phyloP scores from a whole-genome alignment of 768 basidiomycete genomes.

The Panellus pusillus region DNA sequence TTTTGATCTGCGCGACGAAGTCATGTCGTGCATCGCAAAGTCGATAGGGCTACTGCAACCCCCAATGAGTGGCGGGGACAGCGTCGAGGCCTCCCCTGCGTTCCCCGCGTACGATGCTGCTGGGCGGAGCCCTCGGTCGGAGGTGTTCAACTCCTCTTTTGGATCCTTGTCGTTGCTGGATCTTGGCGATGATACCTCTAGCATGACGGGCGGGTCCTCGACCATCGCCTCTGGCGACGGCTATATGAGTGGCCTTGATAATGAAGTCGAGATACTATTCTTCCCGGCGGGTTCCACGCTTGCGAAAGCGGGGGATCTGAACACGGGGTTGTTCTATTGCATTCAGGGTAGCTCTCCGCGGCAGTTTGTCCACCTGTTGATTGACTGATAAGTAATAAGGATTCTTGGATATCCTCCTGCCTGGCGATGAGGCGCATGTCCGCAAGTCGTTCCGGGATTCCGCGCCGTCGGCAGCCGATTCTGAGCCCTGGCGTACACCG shows the following conservation, averaged over 20 bases:
- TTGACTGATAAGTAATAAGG: conserved; percentile 56
- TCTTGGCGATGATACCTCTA: conserved; percentile 67
- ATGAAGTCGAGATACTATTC: conserved; percentile 94
- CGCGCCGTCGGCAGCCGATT: conserved; percentile 24
- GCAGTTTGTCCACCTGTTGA: conserved; percentile 37
- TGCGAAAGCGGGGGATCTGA: conserved; percentile 86
- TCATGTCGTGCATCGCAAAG: conserved; percentile 97
- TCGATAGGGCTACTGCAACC: conserved; percentile 94
- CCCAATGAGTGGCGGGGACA: conserved; percentile 67
- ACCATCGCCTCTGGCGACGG: conserved; percentile 45
- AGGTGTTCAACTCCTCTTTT: conserved; percentile 63
- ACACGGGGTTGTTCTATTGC: conserved; percentile 57
- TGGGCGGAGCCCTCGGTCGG: conserved; percentile 36
- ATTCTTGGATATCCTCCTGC: conserved; percentile 88
- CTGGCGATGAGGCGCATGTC: conserved; percentile 39
- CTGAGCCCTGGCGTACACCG: conserved; percentile 39
- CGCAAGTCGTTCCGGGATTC: conserved; percentile 18
- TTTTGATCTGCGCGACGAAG: conserved; percentile 93
- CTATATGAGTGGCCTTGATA: conserved; percentile 84
- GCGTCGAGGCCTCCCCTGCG: conserved; percentile 65
- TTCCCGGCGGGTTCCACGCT: conserved; percentile 85
- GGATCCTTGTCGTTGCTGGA: conserved; percentile 74
- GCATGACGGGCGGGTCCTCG: conserved; percentile 60
- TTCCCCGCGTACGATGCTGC: conserved; percentile 44
- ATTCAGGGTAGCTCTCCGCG: background rate